phyloP scores from a whole-genome alignment of 1,139 yeast species.

The Blastobotrys apis region DNA sequence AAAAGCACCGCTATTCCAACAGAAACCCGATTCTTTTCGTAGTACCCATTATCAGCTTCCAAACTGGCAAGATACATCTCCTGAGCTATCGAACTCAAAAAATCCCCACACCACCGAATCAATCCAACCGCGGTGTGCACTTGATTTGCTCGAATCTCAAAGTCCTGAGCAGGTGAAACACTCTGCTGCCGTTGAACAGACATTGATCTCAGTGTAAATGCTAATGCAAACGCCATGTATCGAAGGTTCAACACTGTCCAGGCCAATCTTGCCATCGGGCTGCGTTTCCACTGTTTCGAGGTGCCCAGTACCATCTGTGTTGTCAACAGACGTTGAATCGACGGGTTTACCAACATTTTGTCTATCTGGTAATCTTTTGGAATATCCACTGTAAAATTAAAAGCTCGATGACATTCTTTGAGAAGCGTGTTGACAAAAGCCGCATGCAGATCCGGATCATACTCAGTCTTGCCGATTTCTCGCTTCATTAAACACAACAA shows the following conservation, averaged over 20 bases:
- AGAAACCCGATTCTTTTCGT: slow-evolving; percentile 20
- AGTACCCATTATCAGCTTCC: slow-evolving; percentile 3
- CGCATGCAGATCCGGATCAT: slow-evolving; percentile 13
- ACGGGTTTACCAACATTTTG: slow-evolving; percentile 66
- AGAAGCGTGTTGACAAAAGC: slow-evolving; percentile 39
- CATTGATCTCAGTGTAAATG: slow-evolving; percentile 57
- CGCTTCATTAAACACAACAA: slow-evolving; percentile 50
- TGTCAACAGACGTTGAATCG: slow-evolving; percentile 60
- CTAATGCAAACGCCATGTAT: slow-evolving; percentile 66
- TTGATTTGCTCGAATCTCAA: slow-evolving; percentile 52
- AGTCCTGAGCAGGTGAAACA: slow-evolving; percentile 40
- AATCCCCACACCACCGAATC: slow-evolving; percentile 75
- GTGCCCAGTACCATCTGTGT: slow-evolving; percentile 65
- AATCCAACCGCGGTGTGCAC: slow-evolving; percentile 63
- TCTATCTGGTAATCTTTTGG: slow-evolving; percentile 63
- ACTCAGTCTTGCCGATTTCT: slow-evolving; percentile 5
- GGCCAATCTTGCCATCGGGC: slow-evolving; percentile 55
- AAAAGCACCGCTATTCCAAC: slow-evolving; percentile 38
- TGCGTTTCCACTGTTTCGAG: slow-evolving; percentile 41
- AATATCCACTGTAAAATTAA: slow-evolving; percentile 64
- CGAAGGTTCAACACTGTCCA: slow-evolving; percentile 67
- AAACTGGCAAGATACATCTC: slow-evolving; percentile 44
- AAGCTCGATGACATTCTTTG: slow-evolving; percentile 63
- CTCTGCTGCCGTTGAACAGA: slow-evolving; percentile 17
- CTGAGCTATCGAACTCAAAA: slow-evolving; percentile 61